phyloP scores from a whole-genome alignment of 768 basidiomycete species.

The Scleroderma citrinum region DNA sequence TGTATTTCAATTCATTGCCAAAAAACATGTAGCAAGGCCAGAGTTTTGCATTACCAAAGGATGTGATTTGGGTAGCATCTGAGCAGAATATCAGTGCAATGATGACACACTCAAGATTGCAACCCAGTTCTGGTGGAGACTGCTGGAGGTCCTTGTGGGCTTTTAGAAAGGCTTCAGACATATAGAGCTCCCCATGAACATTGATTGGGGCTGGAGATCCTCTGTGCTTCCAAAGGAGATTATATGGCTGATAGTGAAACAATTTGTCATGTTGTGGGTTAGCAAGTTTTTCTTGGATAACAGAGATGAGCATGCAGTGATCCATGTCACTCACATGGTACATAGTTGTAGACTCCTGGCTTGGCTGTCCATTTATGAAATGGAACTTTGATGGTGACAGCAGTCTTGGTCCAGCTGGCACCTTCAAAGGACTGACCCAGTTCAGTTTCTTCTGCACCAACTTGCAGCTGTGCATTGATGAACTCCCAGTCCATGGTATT shows the following conservation, averaged over 20 bases:
- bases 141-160: slow-evolving; percentile 14
- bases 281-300: slow-evolving; percentile 11
- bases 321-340: slow-evolving; percentile 1
- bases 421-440: slow-evolving; percentile 1
- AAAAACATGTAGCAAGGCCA: slow-evolving; percentile 23
- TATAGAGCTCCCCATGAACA: slow-evolving; percentile 17
- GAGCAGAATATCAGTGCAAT: slow-evolving; percentile 26
- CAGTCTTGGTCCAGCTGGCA: slow-evolving; percentile 12
- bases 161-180: slow-evolving; percentile 10
- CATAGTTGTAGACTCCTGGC: not conserved
- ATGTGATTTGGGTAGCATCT: slow-evolving; percentile 26
- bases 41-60: slow-evolving; percentile 24
- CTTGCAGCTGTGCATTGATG: not conserved
- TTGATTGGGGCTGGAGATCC: not conserved
- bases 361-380: slow-evolving; percentile 7
- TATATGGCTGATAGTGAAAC: slow-evolving; percentile 20
- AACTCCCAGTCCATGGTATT: not conserved
- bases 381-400: slow-evolving; percentile 3
- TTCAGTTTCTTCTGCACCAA: not conserved
- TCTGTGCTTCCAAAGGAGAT: slow-evolving; percentile 7
- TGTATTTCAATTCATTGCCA: slow-evolving; percentile 18
- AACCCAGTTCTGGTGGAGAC: slow-evolving; percentile 8
- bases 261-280: slow-evolving; percentile 1
- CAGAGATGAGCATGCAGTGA: slow-evolving; percentile 8
- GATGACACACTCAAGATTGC: slow-evolving; percentile 10